Evolutionary conservation across 257 asterid genomes (phyloP).

Genomic region (Phtheirospermum japonicum): DNA sequence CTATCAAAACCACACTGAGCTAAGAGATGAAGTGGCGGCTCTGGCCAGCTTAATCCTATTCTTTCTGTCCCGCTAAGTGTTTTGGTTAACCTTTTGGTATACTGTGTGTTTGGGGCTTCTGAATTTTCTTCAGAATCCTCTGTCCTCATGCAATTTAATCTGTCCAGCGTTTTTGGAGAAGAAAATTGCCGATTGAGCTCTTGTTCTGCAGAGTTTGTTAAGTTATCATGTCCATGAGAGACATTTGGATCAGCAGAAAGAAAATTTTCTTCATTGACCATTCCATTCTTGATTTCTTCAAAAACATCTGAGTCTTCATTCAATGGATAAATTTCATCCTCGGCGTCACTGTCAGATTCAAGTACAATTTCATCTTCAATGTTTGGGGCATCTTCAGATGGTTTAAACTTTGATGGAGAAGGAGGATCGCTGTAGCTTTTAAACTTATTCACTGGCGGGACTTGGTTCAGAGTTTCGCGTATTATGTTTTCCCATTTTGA

Average conservation of each 20-base stretch:
- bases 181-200: slow-evolving; percentile 44
- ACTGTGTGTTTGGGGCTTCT: slow-evolving; percentile 34
- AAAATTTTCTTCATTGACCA: slow-evolving; percentile 21
- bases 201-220: slow-evolving; percentile 28
- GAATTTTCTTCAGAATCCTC: slow-evolving; percentile 44
- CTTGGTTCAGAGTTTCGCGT: slow-evolving; percentile 73
- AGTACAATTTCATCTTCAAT: slow-evolving; percentile 60
- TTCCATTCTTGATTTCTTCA: slow-evolving; percentile 33
- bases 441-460: slow-evolving; percentile 53
- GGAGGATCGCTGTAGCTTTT: slow-evolving; percentile 87
- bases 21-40: slow-evolving; percentile 68
- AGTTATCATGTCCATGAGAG: slow-evolving; percentile 21
- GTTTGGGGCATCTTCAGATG: slow-evolving; percentile 55
- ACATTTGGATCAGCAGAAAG: slow-evolving; percentile 28
- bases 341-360: slow-evolving; percentile 78
- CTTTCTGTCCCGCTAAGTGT: slow-evolving; percentile 67
- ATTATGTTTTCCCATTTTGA: slow-evolving; percentile 83
- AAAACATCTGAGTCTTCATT: slow-evolving; percentile 46
- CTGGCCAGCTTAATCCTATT: slow-evolving; percentile 96
- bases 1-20: slow-evolving; percentile 54
- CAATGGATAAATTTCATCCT: slow-evolving; percentile 70
- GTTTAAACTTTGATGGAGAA: slow-evolving; percentile 85
- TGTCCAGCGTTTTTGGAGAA: slow-evolving; percentile 46
- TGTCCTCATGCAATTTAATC: slow-evolving; percentile 49
- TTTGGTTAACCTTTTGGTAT: slow-evolving; percentile 41